These are phyloP conservation scores for Centaurea solstitialis DNA, from an alignment of 129 eudicot species.

Conservation along the genomic window DNA sequence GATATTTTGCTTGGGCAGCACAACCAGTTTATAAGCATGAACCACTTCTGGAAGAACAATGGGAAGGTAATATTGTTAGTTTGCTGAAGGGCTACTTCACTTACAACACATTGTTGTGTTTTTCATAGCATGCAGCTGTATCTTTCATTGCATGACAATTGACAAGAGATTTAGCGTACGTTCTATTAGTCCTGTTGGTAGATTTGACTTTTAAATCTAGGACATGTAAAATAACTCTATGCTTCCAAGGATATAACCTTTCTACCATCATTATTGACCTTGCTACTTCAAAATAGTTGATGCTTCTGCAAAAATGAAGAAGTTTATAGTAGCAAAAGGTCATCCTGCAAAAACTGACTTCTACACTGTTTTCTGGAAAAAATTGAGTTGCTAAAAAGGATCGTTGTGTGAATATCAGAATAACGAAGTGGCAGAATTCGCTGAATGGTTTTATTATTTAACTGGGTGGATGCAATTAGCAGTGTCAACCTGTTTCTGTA, in stretches of 20 bases:
- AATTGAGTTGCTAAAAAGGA: not conserved
- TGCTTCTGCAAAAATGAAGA: not conserved
- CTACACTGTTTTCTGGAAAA: not conserved
- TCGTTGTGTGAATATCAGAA: not conserved
- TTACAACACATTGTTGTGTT: not conserved
- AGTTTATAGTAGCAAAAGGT: not conserved
- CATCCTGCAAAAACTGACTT: not conserved
- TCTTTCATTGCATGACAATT: not conserved
- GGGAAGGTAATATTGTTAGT: conserved; percentile 65
- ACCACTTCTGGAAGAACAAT: conserved; percentile 87
- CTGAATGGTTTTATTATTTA: not conserved
- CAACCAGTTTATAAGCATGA: conserved; percentile 99
- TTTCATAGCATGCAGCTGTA: not conserved
- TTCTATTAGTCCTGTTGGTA: not conserved
- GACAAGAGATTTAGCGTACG: not conserved
- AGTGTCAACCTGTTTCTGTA: not conserved
- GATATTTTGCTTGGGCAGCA: conserved; percentile 98
- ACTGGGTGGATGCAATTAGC: not conserved
- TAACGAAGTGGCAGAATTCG: not conserved
- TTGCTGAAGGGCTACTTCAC: not conserved
- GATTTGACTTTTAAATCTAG: not conserved
- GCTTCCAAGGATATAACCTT: not conserved
- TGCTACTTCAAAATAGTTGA: not conserved
- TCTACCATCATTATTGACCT: not conserved
- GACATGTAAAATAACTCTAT: not conserved